Conservation (phyloP, 805 yeast genomes). For the Hanseniaspora valbyensis region DNA sequence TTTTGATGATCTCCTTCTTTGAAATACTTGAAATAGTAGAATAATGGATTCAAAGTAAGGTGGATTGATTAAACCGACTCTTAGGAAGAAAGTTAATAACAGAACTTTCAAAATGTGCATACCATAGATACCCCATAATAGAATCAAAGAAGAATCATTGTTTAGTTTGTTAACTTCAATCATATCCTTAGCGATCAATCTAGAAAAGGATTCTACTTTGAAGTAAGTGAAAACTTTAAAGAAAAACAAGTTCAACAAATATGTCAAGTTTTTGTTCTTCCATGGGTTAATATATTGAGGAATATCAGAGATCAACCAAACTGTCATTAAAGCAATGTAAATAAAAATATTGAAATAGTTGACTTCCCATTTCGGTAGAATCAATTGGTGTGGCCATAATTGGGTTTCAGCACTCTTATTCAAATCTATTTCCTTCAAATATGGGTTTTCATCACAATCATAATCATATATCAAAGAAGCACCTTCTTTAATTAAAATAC, state of each 20-base stretch:
- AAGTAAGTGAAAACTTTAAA: constrained; percentile 1
- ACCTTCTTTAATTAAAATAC: constrained; percentile 75
- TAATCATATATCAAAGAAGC: constrained; percentile 52
- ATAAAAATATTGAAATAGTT: constrained; percentile 18
- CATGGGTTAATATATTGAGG: constrained; percentile 86
- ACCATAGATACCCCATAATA: constrained; percentile 25
- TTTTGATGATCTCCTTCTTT: no score
- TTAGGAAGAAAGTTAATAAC: constrained; percentile 45
- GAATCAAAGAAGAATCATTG: constrained; percentile 56
- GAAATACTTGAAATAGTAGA: constrained; percentile 23
- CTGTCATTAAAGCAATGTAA: constrained; percentile 30
- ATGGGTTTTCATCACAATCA: constrained; percentile 42
- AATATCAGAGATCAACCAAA: constrained; percentile 87
- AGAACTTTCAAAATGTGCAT: constrained; percentile 51
- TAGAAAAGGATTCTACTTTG: constrained; percentile 36
- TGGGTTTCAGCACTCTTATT: constrained; percentile 43
- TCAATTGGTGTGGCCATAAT: constrained; percentile 83
- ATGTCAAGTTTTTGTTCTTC: constrained; percentile 73
- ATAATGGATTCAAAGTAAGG: constrained; percentile 37
- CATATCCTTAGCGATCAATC: constrained; percentile 42
- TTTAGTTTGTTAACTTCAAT: constrained; percentile 34
- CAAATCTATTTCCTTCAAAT: constrained; percentile 37
- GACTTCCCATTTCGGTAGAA: constrained; percentile 32
- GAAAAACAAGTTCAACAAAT: constrained; percentile 5
- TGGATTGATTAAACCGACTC: constrained; percentile 74